Evolutionary conservation across 148 eudicot genomes (phyloP).

Genomic region (Beta vulgaris): DNA sequence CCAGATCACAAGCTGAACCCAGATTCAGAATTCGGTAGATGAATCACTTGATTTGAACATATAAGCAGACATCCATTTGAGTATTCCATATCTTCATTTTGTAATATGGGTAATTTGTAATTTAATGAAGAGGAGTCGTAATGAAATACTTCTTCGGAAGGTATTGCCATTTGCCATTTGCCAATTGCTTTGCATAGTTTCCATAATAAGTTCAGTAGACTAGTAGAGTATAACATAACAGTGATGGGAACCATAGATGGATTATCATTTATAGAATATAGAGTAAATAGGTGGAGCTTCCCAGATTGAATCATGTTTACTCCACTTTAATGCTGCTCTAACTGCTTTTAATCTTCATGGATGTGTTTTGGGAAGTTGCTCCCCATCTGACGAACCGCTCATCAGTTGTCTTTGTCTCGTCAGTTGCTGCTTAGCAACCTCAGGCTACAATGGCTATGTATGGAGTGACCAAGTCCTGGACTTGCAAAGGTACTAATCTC

Average conservation of each 20-base stretch:
- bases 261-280: too few species aligned
- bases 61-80: not conserved
- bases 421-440: constrained; percentile 62
- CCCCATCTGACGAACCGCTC: constrained; percentile 68
- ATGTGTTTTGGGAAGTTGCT: constrained; percentile 68
- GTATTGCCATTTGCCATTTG: too few species aligned
- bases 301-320: not conserved
- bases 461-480: constrained; percentile 84
- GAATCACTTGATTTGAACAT: not conserved
- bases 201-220: too few species aligned
- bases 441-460: constrained; percentile 63
- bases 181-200: too few species aligned
- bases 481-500: constrained; percentile 71
- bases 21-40: not conserved
- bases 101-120: too few species aligned
- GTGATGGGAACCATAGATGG: too few species aligned
- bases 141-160: too few species aligned
- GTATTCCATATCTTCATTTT: too few species aligned
- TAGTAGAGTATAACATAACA: too few species aligned
- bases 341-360: not conserved
- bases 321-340: not conserved
- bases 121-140: not conserved
- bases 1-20: not conserved
- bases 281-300: too few species aligned
- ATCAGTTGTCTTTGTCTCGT: constrained; percentile 71